These are phyloP conservation scores for Lablab purpureus DNA, from an alignment of 306 rosid genomes.

Conservation along the genomic window DNA sequence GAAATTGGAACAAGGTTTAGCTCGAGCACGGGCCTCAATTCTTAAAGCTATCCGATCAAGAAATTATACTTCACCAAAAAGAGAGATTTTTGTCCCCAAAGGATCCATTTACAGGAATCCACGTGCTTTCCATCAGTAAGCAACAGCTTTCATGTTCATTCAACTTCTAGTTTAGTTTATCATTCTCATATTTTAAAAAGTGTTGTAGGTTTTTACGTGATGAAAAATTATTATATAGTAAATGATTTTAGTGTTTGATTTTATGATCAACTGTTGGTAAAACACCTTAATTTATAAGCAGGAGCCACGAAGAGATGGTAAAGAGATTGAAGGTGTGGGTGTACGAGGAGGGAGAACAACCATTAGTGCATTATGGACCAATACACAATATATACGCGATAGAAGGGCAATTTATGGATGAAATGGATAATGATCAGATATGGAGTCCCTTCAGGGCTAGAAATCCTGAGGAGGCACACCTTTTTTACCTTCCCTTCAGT, in stretches of 20 bases:
- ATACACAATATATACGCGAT: conserved; percentile 60
- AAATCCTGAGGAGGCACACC: conserved; percentile 56
- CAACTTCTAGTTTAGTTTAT: neutral
- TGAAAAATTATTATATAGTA: too few species aligned
- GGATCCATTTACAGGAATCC: conserved; percentile 38
- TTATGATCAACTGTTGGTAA: neutral
- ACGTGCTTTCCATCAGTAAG: conserved; percentile 41
- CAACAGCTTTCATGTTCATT: neutral
- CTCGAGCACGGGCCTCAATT: conserved; percentile 33
- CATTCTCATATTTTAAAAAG: neutral
- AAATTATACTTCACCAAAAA: neutral
- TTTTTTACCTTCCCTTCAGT: conserved; percentile 59
- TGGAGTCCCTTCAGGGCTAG: conserved; percentile 52
- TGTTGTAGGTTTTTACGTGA: neutral
- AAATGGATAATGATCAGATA: conserved; percentile 47
- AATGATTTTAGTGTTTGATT: neutral
- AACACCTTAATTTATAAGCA: neutral
- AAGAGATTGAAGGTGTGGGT: conserved; percentile 64
- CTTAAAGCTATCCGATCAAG: conserved; percentile 9
- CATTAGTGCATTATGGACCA: conserved; percentile 62
- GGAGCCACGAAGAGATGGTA: conserved; percentile 68
- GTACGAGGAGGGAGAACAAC: conserved; percentile 63
- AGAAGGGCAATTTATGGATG: conserved; percentile 71
- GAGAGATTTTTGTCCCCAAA: neutral
- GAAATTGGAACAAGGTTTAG: conserved; percentile 39